phyloP scores from a whole-genome alignment of 2,329 filamentous ascomycete species.

The Fusarium guadeloupense region DNA sequence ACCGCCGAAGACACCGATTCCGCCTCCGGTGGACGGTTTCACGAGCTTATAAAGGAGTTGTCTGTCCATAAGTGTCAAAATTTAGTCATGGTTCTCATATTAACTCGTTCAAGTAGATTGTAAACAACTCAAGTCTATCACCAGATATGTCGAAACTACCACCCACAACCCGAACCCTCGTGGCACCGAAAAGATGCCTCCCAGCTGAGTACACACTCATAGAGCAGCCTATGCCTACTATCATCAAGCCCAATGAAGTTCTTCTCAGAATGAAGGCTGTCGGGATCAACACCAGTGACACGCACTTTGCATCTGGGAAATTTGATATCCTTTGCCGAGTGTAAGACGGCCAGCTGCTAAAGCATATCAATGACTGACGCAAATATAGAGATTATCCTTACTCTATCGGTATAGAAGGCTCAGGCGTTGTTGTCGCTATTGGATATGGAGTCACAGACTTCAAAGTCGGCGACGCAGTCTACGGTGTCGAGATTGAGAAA shows the following conservation, averaged over 20 bases:
- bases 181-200: slow-evolving; percentile 51
- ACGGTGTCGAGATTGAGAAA: slow-evolving; percentile 50
- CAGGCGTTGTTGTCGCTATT: slow-evolving; percentile 47
- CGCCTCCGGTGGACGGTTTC: slow-evolving; percentile 23
- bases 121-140: background rate
- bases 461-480: slow-evolving; percentile 51
- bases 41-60: no score
- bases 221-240: slow-evolving; percentile 56
- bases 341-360: slow-evolving; percentile 34
- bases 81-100: no score
- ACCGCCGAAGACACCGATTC: slow-evolving; percentile 43
- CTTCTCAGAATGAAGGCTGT: slow-evolving; percentile 53
- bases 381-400: slow-evolving; percentile 29
- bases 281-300: slow-evolving; percentile 50
- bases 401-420: slow-evolving; percentile 44
- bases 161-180: slow-evolving; percentile 56
- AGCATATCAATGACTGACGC: background rate
- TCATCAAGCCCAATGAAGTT: slow-evolving; percentile 55
- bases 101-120: no score
- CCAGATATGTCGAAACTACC: slow-evolving; percentile 48
- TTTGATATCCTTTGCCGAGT: slow-evolving; percentile 40
- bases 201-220: slow-evolving; percentile 52
- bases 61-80: no score
- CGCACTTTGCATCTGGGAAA: slow-evolving; percentile 43
- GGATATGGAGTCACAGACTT: slow-evolving; percentile 43